Evolutionary conservation across 2,329 filamentous ascomycete species (phyloP).

Genomic region (Pseudogymnoascus sp.): DNA sequence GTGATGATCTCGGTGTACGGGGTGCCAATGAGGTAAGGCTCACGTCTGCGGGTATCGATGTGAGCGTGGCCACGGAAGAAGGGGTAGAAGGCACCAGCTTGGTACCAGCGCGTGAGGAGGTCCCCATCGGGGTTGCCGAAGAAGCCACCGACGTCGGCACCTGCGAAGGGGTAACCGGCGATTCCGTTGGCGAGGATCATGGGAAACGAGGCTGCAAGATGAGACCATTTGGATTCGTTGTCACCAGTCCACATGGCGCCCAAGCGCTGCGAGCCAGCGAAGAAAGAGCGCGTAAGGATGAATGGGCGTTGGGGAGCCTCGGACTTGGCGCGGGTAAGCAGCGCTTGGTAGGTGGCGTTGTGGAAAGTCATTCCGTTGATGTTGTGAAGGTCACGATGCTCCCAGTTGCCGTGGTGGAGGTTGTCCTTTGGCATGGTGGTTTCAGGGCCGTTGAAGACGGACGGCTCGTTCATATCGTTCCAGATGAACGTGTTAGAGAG

Average conservation of each 20-base stretch:
- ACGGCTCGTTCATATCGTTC: conserved; percentile 99
- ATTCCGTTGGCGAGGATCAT: conserved; percentile 94
- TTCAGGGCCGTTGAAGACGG: conserved; percentile 96
- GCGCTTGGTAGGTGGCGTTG: conserved; percentile 83
- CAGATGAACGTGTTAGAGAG: conserved; percentile 84
- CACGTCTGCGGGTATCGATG: conserved; percentile 87
- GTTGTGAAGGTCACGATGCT: conserved; percentile 95
- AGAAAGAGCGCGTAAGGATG: conserved; percentile 87
- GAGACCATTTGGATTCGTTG: conserved; percentile 88
- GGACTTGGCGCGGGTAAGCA: conserved; percentile 77
- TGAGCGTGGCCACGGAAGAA: conserved; percentile 98
- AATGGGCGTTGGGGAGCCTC: conserved; percentile 74
- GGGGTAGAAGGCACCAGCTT: conserved; percentile 91
- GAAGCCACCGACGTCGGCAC: conserved; percentile 94
- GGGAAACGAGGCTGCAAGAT: conserved; percentile 79
- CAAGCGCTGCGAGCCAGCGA: conserved; percentile 77
- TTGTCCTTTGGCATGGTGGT: conserved; percentile 99
- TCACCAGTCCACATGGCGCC: conserved; percentile 99
- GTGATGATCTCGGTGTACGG: conserved; percentile 82
- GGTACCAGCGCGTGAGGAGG: conserved; percentile 89
- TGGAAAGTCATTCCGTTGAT: conserved; percentile 91
- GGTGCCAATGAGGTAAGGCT: conserved; percentile 81
- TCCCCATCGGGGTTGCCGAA: conserved; percentile 95
- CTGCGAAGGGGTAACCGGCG: conserved; percentile 85
- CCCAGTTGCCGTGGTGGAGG: conserved; percentile 82